A percentile compares a stretch with the other conserved stretches of the same genome.
Evolutionary conservation across 495 filamentous ascomycete species (phyloP).

Genomic region (Xylaria intraflava): DNA sequence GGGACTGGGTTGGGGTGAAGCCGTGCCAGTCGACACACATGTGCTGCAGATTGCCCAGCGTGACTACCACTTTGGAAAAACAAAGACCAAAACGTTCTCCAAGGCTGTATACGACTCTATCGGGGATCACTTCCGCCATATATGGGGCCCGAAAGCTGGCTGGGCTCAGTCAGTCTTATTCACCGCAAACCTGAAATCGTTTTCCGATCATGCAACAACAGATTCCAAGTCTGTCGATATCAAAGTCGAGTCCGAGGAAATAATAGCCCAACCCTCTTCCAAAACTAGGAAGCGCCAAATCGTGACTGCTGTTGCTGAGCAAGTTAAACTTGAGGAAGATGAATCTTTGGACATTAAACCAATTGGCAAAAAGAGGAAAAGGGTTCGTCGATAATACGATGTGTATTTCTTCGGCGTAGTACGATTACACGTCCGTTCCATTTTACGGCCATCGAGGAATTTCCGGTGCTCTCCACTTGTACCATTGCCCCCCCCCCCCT

Average conservation of each 20-base stretch:
- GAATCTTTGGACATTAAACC: conserved; percentile 3
- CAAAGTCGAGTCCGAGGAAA: conserved; percentile 26
- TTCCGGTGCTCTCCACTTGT: neutral
- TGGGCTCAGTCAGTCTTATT: conserved; percentile 98
- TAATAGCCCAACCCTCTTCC: conserved; percentile 5
- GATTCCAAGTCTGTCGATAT: conserved; percentile 46
- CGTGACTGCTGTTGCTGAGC: conserved; percentile 7
- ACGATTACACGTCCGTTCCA: neutral
- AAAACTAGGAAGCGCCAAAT: conserved; percentile 6
- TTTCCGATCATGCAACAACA: conserved; percentile 55
- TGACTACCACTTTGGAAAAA: conserved; percentile 87
- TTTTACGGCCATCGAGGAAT: neutral
- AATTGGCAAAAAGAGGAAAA: conserved; percentile 15
- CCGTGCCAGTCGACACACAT: conserved; percentile 95
- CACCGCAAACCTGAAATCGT: conserved; percentile 83
- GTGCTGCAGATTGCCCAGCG: conserved; percentile 97
- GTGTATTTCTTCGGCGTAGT: neutral
- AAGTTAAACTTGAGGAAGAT: conserved; percentile 16
- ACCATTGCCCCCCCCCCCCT: neutral
- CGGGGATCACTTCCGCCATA: conserved; percentile 77
- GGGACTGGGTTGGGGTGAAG: conserved; percentile 94
- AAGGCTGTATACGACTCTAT: conserved; percentile 85
- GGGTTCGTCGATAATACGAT: conserved; percentile 9
- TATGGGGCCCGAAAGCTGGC: conserved; percentile 92
- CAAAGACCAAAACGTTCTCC: conserved; percentile 76